A percentile compares a stretch with the other conserved stretches of the same genome.
Evolutionary conservation across 805 yeast genomes (phyloP).

Genomic region (Sungouiozyma ichnusensis): DNA sequence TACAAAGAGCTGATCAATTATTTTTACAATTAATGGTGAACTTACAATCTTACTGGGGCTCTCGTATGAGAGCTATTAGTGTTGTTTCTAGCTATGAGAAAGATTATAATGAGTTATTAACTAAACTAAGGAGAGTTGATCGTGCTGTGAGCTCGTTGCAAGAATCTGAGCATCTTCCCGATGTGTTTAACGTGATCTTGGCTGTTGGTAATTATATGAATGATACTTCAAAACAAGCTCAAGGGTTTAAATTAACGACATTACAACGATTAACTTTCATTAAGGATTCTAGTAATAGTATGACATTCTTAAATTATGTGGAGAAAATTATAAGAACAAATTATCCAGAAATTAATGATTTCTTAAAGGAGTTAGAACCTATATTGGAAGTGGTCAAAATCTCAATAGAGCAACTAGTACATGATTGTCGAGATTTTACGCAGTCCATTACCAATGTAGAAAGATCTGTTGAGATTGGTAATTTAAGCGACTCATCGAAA

Average conservation of each 20-base stretch:
- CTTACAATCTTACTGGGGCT: slow-evolving; percentile 81
- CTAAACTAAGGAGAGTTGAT: slow-evolving; percentile 61
- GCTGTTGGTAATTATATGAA: slow-evolving; percentile 97
- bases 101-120: slow-evolving; percentile 64
- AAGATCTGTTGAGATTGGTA: slow-evolving; percentile 69
- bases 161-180: slow-evolving; percentile 55
- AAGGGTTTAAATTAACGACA: slow-evolving; percentile 86
- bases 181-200: slow-evolving; percentile 71
- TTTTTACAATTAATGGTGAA: slow-evolving; percentile 77
- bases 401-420: slow-evolving; percentile 69
- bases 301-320: slow-evolving; percentile 86
- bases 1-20: slow-evolving; percentile 80
- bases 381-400: slow-evolving; percentile 53
- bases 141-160: slow-evolving; percentile 59
- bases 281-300: slow-evolving; percentile 77
- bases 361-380: slow-evolving; percentile 62
- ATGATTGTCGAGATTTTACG: slow-evolving; percentile 58
- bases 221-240: slow-evolving; percentile 81
- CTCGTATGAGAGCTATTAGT: slow-evolving; percentile 76
- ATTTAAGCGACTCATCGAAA: slow-evolving; percentile 62
- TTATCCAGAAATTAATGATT: slow-evolving; percentile 67
- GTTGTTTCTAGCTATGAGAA: slow-evolving; percentile 61
- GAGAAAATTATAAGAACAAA: slow-evolving; percentile 78
- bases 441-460: slow-evolving; percentile 58
- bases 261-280: slow-evolving; percentile 81